Evolutionary conservation across 441 rosid species (phyloP).

Genomic region (Syzygium malaccense): DNA sequence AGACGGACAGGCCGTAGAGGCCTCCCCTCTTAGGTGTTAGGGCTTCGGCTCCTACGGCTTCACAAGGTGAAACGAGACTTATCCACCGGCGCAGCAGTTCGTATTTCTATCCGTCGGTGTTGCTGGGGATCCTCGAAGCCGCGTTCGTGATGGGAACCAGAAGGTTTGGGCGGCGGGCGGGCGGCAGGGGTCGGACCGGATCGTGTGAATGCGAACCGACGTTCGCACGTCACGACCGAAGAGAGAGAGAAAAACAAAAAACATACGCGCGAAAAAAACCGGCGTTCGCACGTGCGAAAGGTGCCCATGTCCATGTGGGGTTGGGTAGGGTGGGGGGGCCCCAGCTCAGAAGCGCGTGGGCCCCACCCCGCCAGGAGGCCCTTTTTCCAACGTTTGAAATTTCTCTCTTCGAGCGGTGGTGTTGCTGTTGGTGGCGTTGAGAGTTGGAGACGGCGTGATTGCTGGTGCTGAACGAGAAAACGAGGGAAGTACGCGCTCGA

Average conservation of each 20-base stretch:
- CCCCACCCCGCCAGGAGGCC: not conserved
- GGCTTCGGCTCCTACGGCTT: too few species aligned
- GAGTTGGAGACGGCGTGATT: not conserved
- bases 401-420: not conserved
- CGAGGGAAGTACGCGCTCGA: not conserved
- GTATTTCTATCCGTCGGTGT: not conserved
- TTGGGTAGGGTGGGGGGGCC: not conserved
- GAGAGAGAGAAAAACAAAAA: too few species aligned
- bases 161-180: too few species aligned
- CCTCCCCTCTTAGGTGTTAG: too few species aligned
- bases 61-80: too few species aligned
- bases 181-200: not conserved
- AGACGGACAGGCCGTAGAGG: too few species aligned
- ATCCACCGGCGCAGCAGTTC: not conserved
- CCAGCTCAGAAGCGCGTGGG: not conserved
- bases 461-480: not conserved
- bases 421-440: not conserved
- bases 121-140: not conserved
- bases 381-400: not conserved
- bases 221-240: not conserved
- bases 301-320: not conserved
- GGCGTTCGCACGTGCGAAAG: not conserved
- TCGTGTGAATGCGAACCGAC: not conserved
- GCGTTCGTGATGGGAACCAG: not conserved
- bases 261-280: not conserved